These are phyloP conservation scores for Ramaria sp. DNA, from an alignment of 768 basidiomycete species.

Conservation along the genomic window DNA sequence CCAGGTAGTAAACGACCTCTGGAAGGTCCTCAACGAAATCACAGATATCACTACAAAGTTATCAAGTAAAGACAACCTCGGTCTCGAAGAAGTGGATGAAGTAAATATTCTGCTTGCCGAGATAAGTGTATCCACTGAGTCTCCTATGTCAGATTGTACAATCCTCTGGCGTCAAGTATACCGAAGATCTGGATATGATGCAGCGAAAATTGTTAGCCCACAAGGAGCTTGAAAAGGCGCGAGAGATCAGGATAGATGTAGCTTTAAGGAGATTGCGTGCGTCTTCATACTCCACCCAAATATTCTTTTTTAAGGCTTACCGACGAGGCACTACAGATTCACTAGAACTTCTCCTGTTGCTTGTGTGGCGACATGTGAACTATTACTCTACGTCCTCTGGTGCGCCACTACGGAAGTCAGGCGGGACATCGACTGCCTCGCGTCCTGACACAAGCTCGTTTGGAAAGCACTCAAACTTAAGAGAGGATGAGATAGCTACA, in stretches of 20 bases:
- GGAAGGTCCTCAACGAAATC: conserved; percentile 53
- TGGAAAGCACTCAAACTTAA: conserved; percentile 23
- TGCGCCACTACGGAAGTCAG: conserved; percentile 24
- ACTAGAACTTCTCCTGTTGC: conserved; percentile 67
- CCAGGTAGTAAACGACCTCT: conserved; percentile 50
- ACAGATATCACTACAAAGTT: conserved; percentile 60
- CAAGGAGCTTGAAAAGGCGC: conserved; percentile 42
- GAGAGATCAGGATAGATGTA: conserved; percentile 8
- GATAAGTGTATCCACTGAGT: neutral
- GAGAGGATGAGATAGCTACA: conserved; percentile 43
- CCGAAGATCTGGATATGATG: conserved; percentile 55
- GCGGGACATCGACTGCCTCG: conserved; percentile 28
- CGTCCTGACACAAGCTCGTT: conserved; percentile 1
- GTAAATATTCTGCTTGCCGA: conserved; percentile 25
- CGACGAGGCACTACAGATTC: conserved; percentile 32
- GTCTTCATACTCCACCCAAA: neutral
- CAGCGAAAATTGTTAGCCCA: conserved; percentile 62
- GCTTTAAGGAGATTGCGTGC: conserved; percentile 2
- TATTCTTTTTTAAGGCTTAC: neutral
- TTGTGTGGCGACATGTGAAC: conserved; percentile 72
- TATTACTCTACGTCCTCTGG: conserved; percentile 35
- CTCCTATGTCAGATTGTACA: conserved; percentile 8
- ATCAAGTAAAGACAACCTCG: conserved; percentile 57
- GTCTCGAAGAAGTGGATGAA: conserved; percentile 62
- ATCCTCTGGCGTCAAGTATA: conserved; percentile 33